Percentiles rank a stretch among this genome's conserved stretches.
phyloP scores from a whole-genome alignment of 257 asterid genomes.

The Perilla frutescens region DNA sequence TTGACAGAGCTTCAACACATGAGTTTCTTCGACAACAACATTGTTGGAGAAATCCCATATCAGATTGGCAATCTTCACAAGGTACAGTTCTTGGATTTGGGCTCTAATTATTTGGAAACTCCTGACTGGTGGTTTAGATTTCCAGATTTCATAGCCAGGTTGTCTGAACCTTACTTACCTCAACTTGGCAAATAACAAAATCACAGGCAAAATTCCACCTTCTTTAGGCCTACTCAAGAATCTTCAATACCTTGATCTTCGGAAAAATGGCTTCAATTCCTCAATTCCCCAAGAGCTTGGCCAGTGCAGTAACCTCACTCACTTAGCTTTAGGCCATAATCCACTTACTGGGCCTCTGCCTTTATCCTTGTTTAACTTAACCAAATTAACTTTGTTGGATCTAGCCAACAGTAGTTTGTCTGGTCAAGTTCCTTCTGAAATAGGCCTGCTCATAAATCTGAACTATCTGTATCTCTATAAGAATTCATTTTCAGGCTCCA shows the following conservation, averaged over 20 bases:
- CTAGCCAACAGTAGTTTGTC: conserved; percentile 62
- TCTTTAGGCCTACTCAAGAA: conserved; percentile 48
- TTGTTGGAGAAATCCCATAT: conserved; percentile 60
- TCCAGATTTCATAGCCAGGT: conserved; percentile 57
- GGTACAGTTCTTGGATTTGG: conserved; percentile 62
- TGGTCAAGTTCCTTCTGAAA: conserved; percentile 67
- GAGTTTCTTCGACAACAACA: conserved; percentile 55
- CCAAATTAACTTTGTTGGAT: conserved; percentile 45
- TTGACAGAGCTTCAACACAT: conserved; percentile 57
- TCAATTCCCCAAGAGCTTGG: conserved; percentile 59
- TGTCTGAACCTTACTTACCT: conserved; percentile 67
- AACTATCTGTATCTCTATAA: conserved; percentile 40
- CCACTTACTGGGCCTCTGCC: conserved; percentile 68
- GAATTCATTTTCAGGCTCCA: conserved; percentile 61
- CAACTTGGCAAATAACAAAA: conserved; percentile 56
- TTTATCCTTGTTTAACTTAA: conserved; percentile 31
- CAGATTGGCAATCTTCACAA: conserved; percentile 66
- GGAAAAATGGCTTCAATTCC: conserved; percentile 39
- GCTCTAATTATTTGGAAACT: conserved; percentile 59
- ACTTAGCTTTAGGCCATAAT: conserved; percentile 49
- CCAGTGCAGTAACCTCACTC: conserved; percentile 45
- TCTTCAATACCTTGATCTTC: conserved; percentile 46
- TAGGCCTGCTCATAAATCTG: conserved; percentile 53
- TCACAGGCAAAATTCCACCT: conserved; percentile 64
- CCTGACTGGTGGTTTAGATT: conserved; percentile 68